Conservation (phyloP, 768 basidiomycete genomes). For the Tricholoma furcatifolium region DNA sequence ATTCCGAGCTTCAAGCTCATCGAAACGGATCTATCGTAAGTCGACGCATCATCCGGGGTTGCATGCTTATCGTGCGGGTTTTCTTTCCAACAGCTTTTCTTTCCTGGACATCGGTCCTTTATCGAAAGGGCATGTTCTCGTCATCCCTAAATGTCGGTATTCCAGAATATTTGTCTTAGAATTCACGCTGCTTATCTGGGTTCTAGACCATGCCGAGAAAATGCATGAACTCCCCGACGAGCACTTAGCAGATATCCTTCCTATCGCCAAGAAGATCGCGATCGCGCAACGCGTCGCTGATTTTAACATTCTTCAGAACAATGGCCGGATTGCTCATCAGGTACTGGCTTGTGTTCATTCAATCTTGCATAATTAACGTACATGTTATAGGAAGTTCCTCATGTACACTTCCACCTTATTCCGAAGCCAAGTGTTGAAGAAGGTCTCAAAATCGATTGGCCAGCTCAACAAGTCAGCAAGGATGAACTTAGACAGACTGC, state of each 20-base stretch:
- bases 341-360: constrained; percentile 20
- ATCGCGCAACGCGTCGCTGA: constrained; percentile 72
- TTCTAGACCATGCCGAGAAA: constrained; percentile 84
- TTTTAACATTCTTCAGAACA: constrained; percentile 84
- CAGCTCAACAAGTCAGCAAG: too few species aligned
- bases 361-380: background rate
- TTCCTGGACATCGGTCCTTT: constrained; percentile 94
- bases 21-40: constrained; percentile 72
- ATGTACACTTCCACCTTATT: too few species aligned
- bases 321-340: constrained; percentile 59
- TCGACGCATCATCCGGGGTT: constrained; percentile 14
- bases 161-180: too few species aligned
- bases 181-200: too few species aligned
- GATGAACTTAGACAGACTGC: too few species aligned
- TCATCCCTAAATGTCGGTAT: constrained; percentile 98
- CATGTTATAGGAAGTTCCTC: too few species aligned
- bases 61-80: background rate
- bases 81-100: constrained; percentile 51
- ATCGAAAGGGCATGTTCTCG: constrained; percentile 84
- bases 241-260: constrained; percentile 72
- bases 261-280: constrained; percentile 86
- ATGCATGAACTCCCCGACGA: constrained; percentile 88
- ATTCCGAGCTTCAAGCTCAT: constrained; percentile 87
- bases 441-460: too few species aligned
- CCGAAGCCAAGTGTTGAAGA: too few species aligned